A percentile compares a stretch with the other conserved stretches of the same genome.
These are phyloP conservation scores for Termitomyces sp. DNA, from an alignment of 768 basidiomycete genomes.

Conservation along the genomic window DNA sequence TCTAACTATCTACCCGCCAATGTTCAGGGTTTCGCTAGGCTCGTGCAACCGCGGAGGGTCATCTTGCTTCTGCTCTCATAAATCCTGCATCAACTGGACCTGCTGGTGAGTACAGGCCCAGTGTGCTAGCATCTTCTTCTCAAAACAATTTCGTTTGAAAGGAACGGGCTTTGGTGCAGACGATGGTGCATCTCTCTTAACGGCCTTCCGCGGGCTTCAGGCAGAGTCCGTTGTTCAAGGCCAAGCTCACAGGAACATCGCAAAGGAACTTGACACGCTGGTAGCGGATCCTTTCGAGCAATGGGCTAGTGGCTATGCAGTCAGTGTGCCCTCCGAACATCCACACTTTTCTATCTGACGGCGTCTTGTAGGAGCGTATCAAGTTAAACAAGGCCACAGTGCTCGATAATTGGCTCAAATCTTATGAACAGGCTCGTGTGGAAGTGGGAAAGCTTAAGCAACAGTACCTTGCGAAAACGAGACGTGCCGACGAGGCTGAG, in stretches of 20 bases:
- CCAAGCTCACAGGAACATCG: constrained; percentile 63
- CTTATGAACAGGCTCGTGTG: constrained; percentile 63
- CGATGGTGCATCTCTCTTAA: constrained; percentile 77
- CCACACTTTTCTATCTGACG: constrained; percentile 6
- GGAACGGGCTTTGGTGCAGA: constrained; percentile 70
- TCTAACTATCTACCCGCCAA: background rate
- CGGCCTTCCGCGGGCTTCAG: constrained; percentile 77
- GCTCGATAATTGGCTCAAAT: constrained; percentile 59
- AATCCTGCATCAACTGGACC: constrained; percentile 43
- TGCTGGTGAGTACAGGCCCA: constrained; percentile 30
- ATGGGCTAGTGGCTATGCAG: constrained; percentile 77
- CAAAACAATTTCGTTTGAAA: constrained; percentile 15
- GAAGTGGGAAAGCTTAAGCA: constrained; percentile 73
- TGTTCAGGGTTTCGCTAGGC: constrained; percentile 38
- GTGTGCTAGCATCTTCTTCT: background rate
- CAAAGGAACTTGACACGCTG: constrained; percentile 67
- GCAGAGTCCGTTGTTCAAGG: constrained; percentile 67
- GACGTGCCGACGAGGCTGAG: constrained; percentile 86
- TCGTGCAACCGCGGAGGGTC: constrained; percentile 64
- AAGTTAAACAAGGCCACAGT: constrained; percentile 49
- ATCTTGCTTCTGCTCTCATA: constrained; percentile 54
- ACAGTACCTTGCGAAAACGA: constrained; percentile 69
- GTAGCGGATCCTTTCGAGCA: constrained; percentile 77
- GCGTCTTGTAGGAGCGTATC: constrained; percentile 48
- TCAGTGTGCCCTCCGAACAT: constrained; percentile 20